phyloP scores from a whole-genome alignment of 371 early-diverging fungal species.

The Lichtheimia ornata region DNA sequence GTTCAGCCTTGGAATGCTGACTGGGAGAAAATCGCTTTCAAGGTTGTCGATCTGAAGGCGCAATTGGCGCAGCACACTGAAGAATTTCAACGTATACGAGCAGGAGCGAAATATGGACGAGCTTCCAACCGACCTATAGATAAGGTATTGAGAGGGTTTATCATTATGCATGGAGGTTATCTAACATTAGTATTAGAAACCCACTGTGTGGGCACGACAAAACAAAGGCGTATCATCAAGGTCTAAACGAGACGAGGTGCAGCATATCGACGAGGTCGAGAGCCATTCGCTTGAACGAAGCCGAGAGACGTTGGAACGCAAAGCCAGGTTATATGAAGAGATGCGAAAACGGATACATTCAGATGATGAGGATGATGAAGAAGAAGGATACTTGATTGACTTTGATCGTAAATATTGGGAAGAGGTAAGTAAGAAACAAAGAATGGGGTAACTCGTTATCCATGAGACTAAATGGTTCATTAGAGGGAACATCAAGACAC shows the following conservation, averaged over 20 bases:
- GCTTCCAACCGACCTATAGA: constrained; percentile 26
- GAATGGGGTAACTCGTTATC: constrained; percentile 20
- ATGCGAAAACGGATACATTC: constrained; percentile 36
- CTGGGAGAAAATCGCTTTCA: background rate
- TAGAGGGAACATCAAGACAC: constrained; percentile 13
- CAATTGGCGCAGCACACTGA: constrained; percentile 41
- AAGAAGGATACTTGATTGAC: constrained; percentile 47
- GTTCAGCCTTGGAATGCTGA: background rate
- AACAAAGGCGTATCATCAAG: constrained; percentile 61
- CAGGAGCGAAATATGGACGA: constrained; percentile 32
- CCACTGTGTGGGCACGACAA: constrained; percentile 57
- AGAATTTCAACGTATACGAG: constrained; percentile 34
- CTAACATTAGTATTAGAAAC: constrained; percentile 35
- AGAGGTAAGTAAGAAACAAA: constrained; percentile 35
- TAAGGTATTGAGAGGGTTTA: constrained; percentile 14
- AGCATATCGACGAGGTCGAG: constrained; percentile 33
- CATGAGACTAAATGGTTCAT: background rate
- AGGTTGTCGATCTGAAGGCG: constrained; percentile 42
- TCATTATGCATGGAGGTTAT: background rate
- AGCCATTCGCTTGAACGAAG: constrained; percentile 39
- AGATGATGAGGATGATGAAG: constrained; percentile 29
- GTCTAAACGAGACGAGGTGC: constrained; percentile 27
- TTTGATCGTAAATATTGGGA: constrained; percentile 49
- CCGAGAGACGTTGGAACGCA: constrained; percentile 64
- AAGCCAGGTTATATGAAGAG: constrained; percentile 65